Percentiles rank a stretch among this genome's conserved stretches.
These are phyloP conservation scores for Vitis hybrid DNA, from an alignment of 177 flowering plant genomes.

Conservation along the genomic window DNA sequence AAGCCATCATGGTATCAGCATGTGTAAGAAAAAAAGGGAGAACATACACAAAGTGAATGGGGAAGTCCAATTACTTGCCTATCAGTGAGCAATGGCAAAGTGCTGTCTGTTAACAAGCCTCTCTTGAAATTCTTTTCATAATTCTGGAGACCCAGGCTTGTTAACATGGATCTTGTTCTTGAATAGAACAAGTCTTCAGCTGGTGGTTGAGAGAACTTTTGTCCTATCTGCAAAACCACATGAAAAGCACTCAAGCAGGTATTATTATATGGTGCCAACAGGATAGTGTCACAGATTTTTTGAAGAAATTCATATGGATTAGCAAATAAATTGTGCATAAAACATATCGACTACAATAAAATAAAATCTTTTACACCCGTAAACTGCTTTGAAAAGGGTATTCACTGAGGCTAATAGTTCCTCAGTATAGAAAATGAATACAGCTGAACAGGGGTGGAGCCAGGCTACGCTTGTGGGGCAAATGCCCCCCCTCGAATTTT, in stretches of 20 bases:
- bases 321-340: too few relatives aligned
- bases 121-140: conserved; percentile 92
- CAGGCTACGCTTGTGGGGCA: too few relatives aligned
- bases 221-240: conserved; percentile 53
- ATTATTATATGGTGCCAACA: not conserved
- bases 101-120: conserved; percentile 81
- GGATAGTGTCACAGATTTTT: not conserved
- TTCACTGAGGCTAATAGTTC: too few relatives aligned
- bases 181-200: conserved; percentile 61
- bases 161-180: conserved; percentile 68
- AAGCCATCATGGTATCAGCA: not conserved
- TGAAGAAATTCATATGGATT: too few relatives aligned
- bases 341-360: too few relatives aligned
- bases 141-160: conserved; percentile 75
- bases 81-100: conserved; percentile 85
- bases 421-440: too few relatives aligned
- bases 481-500: too few relatives aligned
- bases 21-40: not conserved
- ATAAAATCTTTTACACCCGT: too few relatives aligned
- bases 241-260: not conserved
- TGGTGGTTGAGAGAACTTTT: conserved; percentile 72
- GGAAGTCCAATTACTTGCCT: conserved; percentile 45
- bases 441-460: too few relatives aligned
- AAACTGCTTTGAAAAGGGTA: too few relatives aligned
- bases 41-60: not conserved